Evolutionary conservation across 129 eudicot species (phyloP).

Genomic region (Heracleum sosnowskyi): DNA sequence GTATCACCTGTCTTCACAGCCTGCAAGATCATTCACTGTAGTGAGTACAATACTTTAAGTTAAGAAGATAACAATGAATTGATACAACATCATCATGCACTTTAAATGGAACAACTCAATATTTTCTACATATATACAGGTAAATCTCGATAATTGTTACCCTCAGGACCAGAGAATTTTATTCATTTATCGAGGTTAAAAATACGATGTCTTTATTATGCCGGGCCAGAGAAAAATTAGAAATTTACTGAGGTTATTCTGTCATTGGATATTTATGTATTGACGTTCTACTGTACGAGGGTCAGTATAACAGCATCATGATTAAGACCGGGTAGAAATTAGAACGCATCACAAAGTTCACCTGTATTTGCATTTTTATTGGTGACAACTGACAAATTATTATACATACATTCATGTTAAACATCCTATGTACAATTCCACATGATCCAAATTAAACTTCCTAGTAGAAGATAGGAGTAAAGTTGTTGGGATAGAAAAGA

Average conservation of each 20-base stretch:
- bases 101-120: neutral
- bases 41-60: neutral
- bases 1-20: constrained; percentile 95
- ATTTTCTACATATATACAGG: neutral
- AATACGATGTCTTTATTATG: too few relatives aligned
- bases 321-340: neutral
- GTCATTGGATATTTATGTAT: too few relatives aligned
- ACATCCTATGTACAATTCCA: neutral
- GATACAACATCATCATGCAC: neutral
- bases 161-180: too few relatives aligned
- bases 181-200: too few relatives aligned
- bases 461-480: neutral
- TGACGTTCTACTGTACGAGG: neutral
- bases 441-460: neutral
- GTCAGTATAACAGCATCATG: neutral
- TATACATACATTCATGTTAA: neutral
- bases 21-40: constrained; percentile 27
- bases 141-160: too few relatives aligned
- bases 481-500: too few relatives aligned
- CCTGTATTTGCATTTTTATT: neutral
- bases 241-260: too few relatives aligned
- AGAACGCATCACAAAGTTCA: neutral
- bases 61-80: neutral
- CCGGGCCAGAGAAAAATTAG: too few relatives aligned
- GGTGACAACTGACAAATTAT: neutral